Evolutionary conservation across 1,284 basidiomycete genomes (phyloP).

Genomic region (Apiotrichum sp.): DNA sequence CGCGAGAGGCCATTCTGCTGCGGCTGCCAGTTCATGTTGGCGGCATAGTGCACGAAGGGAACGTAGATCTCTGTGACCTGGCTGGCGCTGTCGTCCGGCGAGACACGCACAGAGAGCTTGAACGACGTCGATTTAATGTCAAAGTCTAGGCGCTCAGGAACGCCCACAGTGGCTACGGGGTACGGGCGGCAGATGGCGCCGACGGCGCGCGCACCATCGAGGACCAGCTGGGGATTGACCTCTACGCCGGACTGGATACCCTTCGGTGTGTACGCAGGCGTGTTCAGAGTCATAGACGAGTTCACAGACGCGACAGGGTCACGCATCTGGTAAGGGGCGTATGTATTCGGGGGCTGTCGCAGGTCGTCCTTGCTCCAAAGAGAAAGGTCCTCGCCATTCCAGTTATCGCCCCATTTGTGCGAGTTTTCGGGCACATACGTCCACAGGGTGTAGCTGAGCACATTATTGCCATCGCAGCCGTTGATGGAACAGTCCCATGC

Average conservation of each 20-base stretch:
- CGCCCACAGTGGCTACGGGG: conserved; percentile 67
- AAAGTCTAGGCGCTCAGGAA: conserved; percentile 62
- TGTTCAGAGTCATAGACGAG: conserved; percentile 26
- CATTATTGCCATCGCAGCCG: conserved; percentile 76
- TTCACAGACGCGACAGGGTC: neutral
- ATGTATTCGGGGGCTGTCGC: conserved; percentile 1
- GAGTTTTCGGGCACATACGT: conserved; percentile 70
- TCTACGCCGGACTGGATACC: conserved; percentile 30
- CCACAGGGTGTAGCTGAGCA: conserved; percentile 82
- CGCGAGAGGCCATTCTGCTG: conserved; percentile 1
- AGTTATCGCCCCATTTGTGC: conserved; percentile 88
- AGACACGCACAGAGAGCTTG: conserved; percentile 60
- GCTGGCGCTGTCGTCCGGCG: conserved; percentile 46
- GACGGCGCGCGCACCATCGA: conserved; percentile 72
- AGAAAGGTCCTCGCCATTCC: conserved; percentile 91
- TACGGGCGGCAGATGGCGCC: conserved; percentile 77
- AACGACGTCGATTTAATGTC: conserved; percentile 66
- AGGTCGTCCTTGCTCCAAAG: conserved; percentile 76
- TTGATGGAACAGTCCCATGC: conserved; percentile 90
- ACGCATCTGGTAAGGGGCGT: neutral
- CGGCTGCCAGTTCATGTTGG: conserved; percentile 34
- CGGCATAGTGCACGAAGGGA: conserved; percentile 81
- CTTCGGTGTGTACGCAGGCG: conserved; percentile 28
- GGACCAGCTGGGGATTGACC: conserved; percentile 60
- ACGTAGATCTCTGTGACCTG: conserved; percentile 75